Conservation (phyloP, 2,329 filamentous ascomycete species). For the Cladosporium cucumerinum region DNA sequence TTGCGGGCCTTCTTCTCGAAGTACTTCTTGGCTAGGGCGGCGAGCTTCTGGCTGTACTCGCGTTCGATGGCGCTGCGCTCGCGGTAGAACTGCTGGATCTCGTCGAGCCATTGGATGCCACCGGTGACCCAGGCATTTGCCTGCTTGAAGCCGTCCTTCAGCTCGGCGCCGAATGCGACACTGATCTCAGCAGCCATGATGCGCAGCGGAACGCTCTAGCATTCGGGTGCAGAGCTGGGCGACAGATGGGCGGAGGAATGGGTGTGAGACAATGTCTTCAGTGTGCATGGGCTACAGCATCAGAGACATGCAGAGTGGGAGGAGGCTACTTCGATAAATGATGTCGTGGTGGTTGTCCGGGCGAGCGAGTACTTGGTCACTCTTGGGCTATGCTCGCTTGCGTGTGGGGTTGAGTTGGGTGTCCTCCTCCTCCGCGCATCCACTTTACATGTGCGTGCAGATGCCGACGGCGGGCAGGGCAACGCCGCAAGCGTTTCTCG, state of each 20-base stretch:
- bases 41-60: constrained; percentile 89
- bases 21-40: constrained; percentile 87
- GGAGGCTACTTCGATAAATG: background rate
- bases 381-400: background rate
- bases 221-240: background rate
- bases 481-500: background rate
- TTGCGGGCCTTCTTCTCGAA: constrained; percentile 95
- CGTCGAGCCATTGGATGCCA: constrained; percentile 92
- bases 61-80: constrained; percentile 93
- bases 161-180: constrained; percentile 86
- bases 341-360: background rate
- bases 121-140: constrained; percentile 86
- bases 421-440: background rate
- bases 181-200: constrained; percentile 74
- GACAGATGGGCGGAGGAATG: background rate
- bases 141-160: constrained; percentile 98
- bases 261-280: background rate
- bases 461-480: background rate
- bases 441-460: background rate
- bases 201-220: background rate
- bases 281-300: background rate
- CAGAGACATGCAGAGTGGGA: background rate
- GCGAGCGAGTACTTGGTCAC: background rate
- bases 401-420: background rate
- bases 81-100: constrained; percentile 95